A percentile compares a stretch with the other conserved stretches of the same genome.
Evolutionary conservation across 2,329 filamentous ascomycete species (phyloP).

Genomic region (Xenoacremonium recifei): DNA sequence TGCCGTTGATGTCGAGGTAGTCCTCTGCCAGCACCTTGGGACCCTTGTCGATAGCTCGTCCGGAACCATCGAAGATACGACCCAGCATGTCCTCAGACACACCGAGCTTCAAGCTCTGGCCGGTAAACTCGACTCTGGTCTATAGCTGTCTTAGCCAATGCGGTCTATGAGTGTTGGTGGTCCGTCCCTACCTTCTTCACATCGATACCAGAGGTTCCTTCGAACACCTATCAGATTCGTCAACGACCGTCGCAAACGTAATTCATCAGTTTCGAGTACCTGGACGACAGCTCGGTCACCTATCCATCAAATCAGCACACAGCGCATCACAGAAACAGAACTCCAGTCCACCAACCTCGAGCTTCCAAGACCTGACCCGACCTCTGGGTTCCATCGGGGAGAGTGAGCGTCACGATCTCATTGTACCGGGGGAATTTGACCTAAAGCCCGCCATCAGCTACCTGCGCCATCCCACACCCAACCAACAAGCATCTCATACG

Average conservation of each 20-base stretch:
- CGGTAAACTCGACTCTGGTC: conserved; percentile 97
- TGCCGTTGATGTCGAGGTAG: conserved; percentile 98
- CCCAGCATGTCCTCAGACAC: conserved; percentile 99
- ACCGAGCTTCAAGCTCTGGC: conserved; percentile 95
- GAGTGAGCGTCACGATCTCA: conserved; percentile 93
- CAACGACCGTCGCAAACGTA: conserved; percentile 16
- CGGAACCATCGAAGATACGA: conserved; percentile 97
- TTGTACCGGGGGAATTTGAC: conserved; percentile 98
- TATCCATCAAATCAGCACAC: conserved; percentile 37
- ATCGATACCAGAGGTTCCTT: conserved; percentile 95
- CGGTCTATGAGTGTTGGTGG: conserved; percentile 3
- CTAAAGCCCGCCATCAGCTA: conserved; percentile 52
- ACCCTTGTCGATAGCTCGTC: conserved; percentile 97
- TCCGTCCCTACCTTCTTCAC: conserved; percentile 81
- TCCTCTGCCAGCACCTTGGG: conserved; percentile 98
- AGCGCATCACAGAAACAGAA: conserved; percentile 11
- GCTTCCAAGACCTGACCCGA: conserved; percentile 97
- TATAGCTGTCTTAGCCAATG: conserved; percentile 38
- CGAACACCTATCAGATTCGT: conserved; percentile 71
- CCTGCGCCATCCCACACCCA: conserved; percentile 8
- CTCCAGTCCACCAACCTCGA: conserved; percentile 67
- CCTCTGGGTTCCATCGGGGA: conserved; percentile 91
- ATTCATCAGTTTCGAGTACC: conserved; percentile 50
- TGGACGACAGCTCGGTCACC: conserved; percentile 93
- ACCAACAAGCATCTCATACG: conserved; percentile 47